Evolutionary conservation across 305 asterid genomes (phyloP).

Genomic region (Vinca major): DNA sequence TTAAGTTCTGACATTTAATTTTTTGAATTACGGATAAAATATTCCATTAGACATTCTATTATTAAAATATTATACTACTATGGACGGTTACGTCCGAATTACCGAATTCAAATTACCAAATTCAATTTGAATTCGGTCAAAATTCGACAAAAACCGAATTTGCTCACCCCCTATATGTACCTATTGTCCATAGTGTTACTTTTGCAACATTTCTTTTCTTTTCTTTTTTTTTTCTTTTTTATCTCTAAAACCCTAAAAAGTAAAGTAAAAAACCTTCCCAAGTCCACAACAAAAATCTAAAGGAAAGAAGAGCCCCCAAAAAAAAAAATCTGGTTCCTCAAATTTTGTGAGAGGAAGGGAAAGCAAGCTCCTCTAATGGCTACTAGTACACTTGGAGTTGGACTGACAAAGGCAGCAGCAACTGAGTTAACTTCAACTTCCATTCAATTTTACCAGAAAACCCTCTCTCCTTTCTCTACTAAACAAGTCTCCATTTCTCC

Average conservation of each 20-base stretch:
- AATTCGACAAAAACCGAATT: too few relatives aligned
- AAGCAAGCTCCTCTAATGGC: conserved; percentile 25
- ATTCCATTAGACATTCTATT: too few relatives aligned
- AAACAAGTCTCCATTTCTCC: conserved; percentile 30
- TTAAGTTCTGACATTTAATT: too few relatives aligned
- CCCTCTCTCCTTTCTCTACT: conserved; percentile 31
- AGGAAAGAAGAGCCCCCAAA: not conserved
- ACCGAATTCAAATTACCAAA: too few relatives aligned
- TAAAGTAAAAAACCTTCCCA: not conserved
- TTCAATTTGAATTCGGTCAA: too few relatives aligned
- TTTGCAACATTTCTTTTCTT: too few relatives aligned
- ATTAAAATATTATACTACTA: too few relatives aligned
- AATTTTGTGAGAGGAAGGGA: not conserved
- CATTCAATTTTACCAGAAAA: conserved; percentile 19
- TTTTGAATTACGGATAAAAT: too few relatives aligned
- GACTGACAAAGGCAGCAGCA: conserved; percentile 38
- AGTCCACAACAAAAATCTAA: not conserved
- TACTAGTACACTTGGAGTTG: conserved; percentile 17
- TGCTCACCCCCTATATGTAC: too few relatives aligned
- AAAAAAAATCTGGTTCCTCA: not conserved
- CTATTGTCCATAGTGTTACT: too few relatives aligned
- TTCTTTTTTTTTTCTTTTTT: too few relatives aligned
- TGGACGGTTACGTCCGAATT: too few relatives aligned
- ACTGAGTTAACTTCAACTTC: conserved; percentile 41
- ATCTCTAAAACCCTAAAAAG: conserved; percentile 15